Base-by-base conservation (phyloP, 2,329 filamentous ascomycete species). In the Calonectria multiphialidica region DNA sequence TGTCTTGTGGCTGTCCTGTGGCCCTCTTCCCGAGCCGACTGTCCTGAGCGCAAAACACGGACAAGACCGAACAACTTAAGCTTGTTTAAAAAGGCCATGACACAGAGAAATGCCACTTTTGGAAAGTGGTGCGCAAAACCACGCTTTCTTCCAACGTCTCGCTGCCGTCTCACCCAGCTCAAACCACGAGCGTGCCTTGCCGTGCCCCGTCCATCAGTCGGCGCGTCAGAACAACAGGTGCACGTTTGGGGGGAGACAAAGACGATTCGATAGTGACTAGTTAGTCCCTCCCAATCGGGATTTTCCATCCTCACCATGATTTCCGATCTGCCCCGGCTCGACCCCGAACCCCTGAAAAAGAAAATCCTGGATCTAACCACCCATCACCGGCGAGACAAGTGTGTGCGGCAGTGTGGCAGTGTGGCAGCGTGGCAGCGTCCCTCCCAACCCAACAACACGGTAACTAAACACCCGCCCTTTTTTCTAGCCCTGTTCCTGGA, bases 311-410 rank as follows among this genome's bases (percentile, higher is more conserved):
- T 40, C 33, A 15, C 33, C 35, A 50, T 13, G 35, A 40, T 23
- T 30, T 30, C 28, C 28, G 28, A 30, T 30, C 28, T 30, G 5
- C 5, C 21, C 53, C 53, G 33, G 53, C 23, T 30, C 21, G 21
- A 59, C 53, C 33, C 53, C n/a, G 53, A 59, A 59, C 33, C 53
- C 53, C 53, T 59, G 53, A 53, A 59, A 59, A 40, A 23, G 16
- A 57, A 37, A 16, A 25, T 57, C 21, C 25, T 50, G 47, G 49
- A 53, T 53, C 49, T 3, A 53, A 53, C 16, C 8, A 25, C 49
- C 25, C 30, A 25, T 18, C 28, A 33, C 49, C 16, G 33, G 25
- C 16, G 49, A n/a, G n/a, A n/a, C n/a, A n/a, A n/a, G n/a, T n/a
- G n/a, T n/a, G n/a, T n/a, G n/a, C n/a, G n/a, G n/a, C n/a, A n/a